Percentiles rank a stretch among this genome's conserved stretches.
These are phyloP conservation scores for Picochlorum sp. DNA, from an alignment of 139 green algal genomes.

Conservation along the genomic window DNA sequence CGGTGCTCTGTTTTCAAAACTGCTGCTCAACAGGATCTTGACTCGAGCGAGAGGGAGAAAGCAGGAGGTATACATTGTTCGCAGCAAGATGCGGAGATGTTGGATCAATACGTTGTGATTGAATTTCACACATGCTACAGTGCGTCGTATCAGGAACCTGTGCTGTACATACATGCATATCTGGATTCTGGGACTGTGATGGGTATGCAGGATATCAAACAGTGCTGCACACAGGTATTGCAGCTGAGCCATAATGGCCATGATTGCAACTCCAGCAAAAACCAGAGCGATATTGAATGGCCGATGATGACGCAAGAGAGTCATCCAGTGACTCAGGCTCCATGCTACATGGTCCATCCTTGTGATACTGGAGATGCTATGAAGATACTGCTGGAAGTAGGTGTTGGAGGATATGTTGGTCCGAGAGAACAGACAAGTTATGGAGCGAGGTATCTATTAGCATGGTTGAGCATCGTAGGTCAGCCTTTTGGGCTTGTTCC, in stretches of 20 bases:
- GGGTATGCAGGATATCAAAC: not conserved
- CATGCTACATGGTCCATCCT: constrained; percentile 26
- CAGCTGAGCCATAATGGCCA: no score
- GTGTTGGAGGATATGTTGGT: not conserved
- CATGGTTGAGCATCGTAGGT: constrained; percentile 23
- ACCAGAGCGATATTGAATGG: no score
- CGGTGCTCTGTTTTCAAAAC: no score
- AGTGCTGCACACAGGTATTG: no score
- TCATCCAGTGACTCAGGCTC: constrained; percentile 14
- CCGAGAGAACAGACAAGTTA: not conserved
- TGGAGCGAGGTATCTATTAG: constrained; percentile 14
- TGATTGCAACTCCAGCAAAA: no score
- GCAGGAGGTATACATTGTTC: no score
- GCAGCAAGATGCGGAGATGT: no score
- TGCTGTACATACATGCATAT: constrained; percentile 17
- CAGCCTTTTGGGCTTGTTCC: not conserved
- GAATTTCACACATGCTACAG: constrained; percentile 25
- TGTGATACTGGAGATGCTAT: constrained; percentile 28
- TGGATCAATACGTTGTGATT: no score
- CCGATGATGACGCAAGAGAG: constrained; percentile 9
- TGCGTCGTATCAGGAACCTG: constrained; percentile 26
- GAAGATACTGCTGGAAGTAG: not conserved
- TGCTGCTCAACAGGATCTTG: no score
- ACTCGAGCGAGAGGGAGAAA: no score
- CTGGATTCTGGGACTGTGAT: not conserved